phyloP scores from a whole-genome alignment of 371 early-diverging fungal genomes.

The Rhizopus arrhizus region DNA sequence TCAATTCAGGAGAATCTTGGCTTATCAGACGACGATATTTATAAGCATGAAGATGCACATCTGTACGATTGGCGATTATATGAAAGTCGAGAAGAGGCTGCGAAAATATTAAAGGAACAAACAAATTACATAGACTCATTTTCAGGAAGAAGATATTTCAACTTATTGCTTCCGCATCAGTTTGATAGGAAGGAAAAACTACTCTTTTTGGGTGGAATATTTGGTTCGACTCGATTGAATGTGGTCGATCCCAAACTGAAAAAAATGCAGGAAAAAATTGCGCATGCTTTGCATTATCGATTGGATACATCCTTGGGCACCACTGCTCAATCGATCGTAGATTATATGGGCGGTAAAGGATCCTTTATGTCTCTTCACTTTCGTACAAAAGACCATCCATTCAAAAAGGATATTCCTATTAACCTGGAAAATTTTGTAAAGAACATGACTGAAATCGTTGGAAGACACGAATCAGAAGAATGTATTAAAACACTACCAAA shows the following conservation, averaged over 20 bases:
- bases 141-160: conserved; percentile 38
- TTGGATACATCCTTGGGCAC: conserved; percentile 36
- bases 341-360: conserved; percentile 35
- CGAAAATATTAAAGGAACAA: conserved; percentile 15
- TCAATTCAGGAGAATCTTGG: conserved; percentile 26
- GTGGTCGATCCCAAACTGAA: conserved; percentile 25
- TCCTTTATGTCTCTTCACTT: conserved; percentile 41
- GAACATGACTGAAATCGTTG: conserved; percentile 23
- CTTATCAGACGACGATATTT: conserved; percentile 28
- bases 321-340: conserved; percentile 34
- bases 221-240: conserved; percentile 42
- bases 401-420: conserved; percentile 19
- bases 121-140: conserved; percentile 42
- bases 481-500: background rate
- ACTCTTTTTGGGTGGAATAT: conserved; percentile 44
- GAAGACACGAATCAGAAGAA: background rate
- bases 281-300: conserved; percentile 32
- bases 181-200: conserved; percentile 35
- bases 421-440: conserved; percentile 27
- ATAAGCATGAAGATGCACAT: conserved; percentile 35
- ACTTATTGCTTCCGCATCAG: conserved; percentile 28
- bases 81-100: conserved; percentile 27
- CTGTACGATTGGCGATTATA: conserved; percentile 52
- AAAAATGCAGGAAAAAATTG: conserved; percentile 26
- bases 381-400: conserved; percentile 42